Conservation (phyloP, 805 yeast genomes). For the Lachancea sp. region DNA sequence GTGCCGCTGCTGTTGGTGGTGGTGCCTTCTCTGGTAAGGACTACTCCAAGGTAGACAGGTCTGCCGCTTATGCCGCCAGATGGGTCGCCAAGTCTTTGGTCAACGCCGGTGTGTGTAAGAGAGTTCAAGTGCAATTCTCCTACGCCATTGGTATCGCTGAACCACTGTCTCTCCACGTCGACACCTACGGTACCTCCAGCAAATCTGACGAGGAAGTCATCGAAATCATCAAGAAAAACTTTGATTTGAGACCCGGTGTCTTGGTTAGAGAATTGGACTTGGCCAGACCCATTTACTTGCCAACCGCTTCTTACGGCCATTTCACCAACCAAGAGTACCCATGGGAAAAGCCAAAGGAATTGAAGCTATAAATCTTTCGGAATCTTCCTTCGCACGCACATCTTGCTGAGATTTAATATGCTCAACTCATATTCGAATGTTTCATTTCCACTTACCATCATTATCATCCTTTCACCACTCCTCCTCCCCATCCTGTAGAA, state of each 20-base stretch:
- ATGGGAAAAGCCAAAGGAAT: constrained; percentile 95
- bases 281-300: constrained; percentile 98
- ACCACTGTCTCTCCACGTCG: constrained; percentile 96
- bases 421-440: constrained; percentile 3
- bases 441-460: not conserved
- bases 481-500: constrained; percentile 6
- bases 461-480: constrained; percentile 4
- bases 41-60: constrained; percentile 98
- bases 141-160: constrained; percentile 99
- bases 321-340: constrained; percentile 98
- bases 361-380: constrained; percentile 42
- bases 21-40: constrained; percentile 99
- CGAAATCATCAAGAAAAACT: constrained; percentile 84
- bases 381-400: not conserved
- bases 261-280: constrained; percentile 93
- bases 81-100: constrained; percentile 99
- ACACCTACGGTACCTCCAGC: constrained; percentile 96
- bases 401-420: constrained; percentile 1
- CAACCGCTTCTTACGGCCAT: constrained; percentile 99
- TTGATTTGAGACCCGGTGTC: constrained; percentile 99
- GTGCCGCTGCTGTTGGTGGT: constrained; percentile 99
- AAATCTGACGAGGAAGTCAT: constrained; percentile 86
- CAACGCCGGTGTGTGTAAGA: constrained; percentile 88
- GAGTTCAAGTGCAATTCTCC: constrained; percentile 97
- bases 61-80: constrained; percentile 99